Conservation (phyloP, 2,329 filamentous ascomycete species). For the Cylindrodendrum hubeiense region DNA sequence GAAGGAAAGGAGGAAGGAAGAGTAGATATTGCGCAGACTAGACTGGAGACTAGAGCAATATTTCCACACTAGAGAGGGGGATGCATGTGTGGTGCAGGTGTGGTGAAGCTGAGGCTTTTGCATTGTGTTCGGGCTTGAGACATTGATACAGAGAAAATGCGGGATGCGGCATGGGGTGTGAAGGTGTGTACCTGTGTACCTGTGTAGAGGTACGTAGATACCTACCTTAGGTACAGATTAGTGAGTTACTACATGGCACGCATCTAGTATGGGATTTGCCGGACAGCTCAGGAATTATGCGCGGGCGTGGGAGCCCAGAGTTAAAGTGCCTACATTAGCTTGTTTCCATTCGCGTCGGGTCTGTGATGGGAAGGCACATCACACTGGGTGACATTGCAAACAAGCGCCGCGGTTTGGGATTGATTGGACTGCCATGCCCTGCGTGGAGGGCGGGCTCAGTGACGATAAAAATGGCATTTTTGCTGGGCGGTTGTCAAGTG, state of each 20-base stretch:
- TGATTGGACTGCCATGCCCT: neutral
- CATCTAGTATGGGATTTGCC: too few species aligned
- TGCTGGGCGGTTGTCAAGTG: neutral
- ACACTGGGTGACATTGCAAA: neutral
- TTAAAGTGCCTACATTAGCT: conserved; percentile 29
- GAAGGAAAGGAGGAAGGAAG: neutral
- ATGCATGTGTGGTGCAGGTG: too few species aligned
- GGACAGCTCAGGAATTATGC: neutral
- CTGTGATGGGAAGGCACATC: neutral
- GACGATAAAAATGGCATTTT: neutral
- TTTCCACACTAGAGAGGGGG: neutral
- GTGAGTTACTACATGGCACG: too few species aligned
- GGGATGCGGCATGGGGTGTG: neutral
- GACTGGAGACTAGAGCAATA: neutral
- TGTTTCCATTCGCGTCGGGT: conserved; percentile 8
- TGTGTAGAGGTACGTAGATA: too few species aligned
- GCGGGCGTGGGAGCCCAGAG: neutral
- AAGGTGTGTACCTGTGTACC: neutral
- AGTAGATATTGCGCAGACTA: too few species aligned
- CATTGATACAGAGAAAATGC: neutral
- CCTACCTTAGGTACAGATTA: too few species aligned
- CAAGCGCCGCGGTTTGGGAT: neutral
- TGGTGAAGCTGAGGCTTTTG: too few species aligned
- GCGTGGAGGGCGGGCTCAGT: neutral
- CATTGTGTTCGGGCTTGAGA: neutral